These are phyloP conservation scores for Aspergillus biplanus DNA, from an alignment of 495 filamentous ascomycete species.

Conservation along the genomic window DNA sequence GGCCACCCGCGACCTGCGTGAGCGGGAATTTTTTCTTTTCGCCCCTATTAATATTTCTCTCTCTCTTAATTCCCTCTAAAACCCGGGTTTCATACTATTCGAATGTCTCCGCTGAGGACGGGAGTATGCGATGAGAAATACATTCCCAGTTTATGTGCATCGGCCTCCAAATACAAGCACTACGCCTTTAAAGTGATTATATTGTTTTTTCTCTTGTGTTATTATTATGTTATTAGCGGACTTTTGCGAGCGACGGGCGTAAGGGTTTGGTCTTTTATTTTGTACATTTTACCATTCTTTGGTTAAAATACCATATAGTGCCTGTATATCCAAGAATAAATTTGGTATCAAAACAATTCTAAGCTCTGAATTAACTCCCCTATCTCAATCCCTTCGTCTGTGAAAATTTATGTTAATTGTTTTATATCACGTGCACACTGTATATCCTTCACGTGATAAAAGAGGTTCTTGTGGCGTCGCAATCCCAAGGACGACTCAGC, in stretches of 20 bases:
- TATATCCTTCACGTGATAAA: slow-evolving; percentile 2
- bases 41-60: slow-evolving; percentile 1
- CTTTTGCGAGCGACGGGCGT: slow-evolving; percentile 20
- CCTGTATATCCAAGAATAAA: not conserved
- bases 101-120: too few species aligned
- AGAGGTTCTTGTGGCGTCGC: not conserved
- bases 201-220: slow-evolving; percentile 8
- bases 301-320: not conserved
- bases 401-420: not conserved
- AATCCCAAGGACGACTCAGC: not conserved
- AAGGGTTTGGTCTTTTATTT: not conserved
- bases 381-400: not conserved
- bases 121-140: slow-evolving; percentile 16
- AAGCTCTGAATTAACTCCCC: not conserved
- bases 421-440: slow-evolving; percentile 11
- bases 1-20: slow-evolving; percentile 26
- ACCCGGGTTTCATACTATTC: not conserved
- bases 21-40: not conserved
- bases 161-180: not conserved
- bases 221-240: slow-evolving; percentile 5
- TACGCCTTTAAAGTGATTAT: not conserved
- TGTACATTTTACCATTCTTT: slow-evolving; percentile 1
- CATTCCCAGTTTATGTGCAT: slow-evolving; percentile 23
- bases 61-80: slow-evolving; percentile 9
- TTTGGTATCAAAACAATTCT: too few species aligned